Base-by-base conservation (phyloP, 352 stramenopile genomes). In the Lagenidium giganteum region DNA sequence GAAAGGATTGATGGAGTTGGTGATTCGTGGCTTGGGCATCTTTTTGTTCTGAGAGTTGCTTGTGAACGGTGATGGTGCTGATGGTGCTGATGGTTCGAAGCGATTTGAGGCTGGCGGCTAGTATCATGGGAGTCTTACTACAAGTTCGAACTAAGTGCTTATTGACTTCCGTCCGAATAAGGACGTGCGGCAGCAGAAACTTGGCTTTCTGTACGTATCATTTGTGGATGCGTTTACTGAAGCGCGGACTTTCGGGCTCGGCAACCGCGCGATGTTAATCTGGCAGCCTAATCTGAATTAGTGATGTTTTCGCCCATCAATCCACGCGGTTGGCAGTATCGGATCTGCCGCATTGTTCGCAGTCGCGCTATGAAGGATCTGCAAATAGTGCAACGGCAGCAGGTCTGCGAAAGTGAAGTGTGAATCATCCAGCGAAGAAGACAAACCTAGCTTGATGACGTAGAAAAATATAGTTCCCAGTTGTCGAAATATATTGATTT, bases 91-190 rank as follows among this genome's bases (percentile, higher is more conserved):
- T 36, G 28, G 52, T 44, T 49, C 47, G 12, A 46, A 49, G 16
- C 47, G 47, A 57, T 51, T 54, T 54, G 41, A 53, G 54, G 45
- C 28, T 14, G 36, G 36, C n/a, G 42, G 48, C 21, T 50, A 60
- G 32, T 60, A 52, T 27, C 26, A 58, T 47, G 24, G 43, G 25
- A 51, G 48, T 8, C 31, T 59, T 38, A 51, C 30, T 36, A 13
- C 27, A 38, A 42, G n/a, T 35, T 64, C 49, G n/a, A 54, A 21
- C n/a, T 64, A 64, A 47, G 54, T 64, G 31, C 54, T 64, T 21
- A 45, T 59, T 22, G 54, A 64, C 30, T 64, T 64, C 42, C 54
- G 54, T 34, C 54, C 54, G 44, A 64, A 51, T 42, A 57, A 37
- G 14, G 30, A 22, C 54, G 48, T 59, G 42, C 37, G 40, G 16